These are phyloP conservation scores for Gossypium anomalum DNA, from an alignment of 345 rosid genomes.

Conservation along the genomic window DNA sequence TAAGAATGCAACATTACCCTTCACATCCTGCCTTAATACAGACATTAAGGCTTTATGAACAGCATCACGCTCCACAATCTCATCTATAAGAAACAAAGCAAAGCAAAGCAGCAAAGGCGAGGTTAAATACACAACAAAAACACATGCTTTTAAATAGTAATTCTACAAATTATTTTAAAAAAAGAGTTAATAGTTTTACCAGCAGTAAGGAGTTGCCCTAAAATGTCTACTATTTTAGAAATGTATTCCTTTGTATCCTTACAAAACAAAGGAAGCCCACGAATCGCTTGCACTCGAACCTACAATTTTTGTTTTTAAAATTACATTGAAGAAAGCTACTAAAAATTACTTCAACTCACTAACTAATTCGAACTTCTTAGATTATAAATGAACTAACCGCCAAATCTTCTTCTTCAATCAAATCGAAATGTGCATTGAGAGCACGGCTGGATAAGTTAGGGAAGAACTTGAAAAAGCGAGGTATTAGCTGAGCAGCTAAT, in stretches of 20 bases:
- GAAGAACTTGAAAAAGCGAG: conserved; percentile 95
- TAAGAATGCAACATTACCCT: conserved; percentile 50
- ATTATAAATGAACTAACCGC: conserved; percentile 44
- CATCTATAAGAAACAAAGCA: conserved; percentile 45
- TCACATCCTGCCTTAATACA: conserved; percentile 86
- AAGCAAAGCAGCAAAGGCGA: not conserved
- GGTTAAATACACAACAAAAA: conserved; percentile 3
- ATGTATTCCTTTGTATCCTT: conserved; percentile 74
- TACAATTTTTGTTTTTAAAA: conserved; percentile 15
- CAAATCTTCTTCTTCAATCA: conserved; percentile 83
- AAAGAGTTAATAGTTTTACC: conserved; percentile 34
- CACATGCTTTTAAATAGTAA: not conserved
- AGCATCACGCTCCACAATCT: conserved; percentile 93
- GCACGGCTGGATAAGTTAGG: conserved; percentile 70
- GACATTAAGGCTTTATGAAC: conserved; percentile 96
- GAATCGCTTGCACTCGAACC: conserved; percentile 96
- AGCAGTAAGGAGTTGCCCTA: conserved; percentile 65
- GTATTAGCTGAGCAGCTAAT: conserved; percentile 93
- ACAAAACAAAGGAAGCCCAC: conserved; percentile 93
- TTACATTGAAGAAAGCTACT: not conserved
- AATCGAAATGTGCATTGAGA: conserved; percentile 72
- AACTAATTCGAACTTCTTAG: not conserved
- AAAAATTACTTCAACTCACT: not conserved
- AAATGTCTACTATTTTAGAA: conserved; percentile 80
- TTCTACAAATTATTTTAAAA: not conserved